Evolutionary conservation across 164 flowering plant genomes (phyloP).

Genomic region (Vitis vinifera): DNA sequence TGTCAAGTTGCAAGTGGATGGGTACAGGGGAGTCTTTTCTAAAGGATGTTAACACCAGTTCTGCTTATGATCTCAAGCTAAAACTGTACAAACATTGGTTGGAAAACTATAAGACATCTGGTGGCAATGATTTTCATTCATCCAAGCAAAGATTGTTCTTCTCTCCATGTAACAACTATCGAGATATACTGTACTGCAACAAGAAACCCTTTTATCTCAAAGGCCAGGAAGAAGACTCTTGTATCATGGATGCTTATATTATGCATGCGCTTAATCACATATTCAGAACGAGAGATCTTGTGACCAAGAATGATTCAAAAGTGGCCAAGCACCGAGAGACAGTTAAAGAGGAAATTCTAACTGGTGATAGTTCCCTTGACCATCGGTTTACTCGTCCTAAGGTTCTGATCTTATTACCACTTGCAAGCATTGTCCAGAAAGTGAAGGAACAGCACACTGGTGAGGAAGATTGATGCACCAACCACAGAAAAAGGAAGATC

Average conservation of each 20-base stretch:
- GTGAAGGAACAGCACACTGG: no score
- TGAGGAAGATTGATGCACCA: no score
- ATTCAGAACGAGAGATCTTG: constrained; percentile 67
- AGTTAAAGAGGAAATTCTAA: constrained; percentile 32
- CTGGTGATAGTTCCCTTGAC: constrained; percentile 57
- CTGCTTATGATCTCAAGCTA: constrained; percentile 42
- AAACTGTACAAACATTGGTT: constrained; percentile 72
- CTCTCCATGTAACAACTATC: constrained; percentile 78
- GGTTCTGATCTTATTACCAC: constrained; percentile 31
- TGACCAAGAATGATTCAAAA: constrained; percentile 68
- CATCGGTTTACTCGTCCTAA: constrained; percentile 96
- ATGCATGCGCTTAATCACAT: constrained; percentile 94
- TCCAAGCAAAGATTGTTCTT: constrained; percentile 68
- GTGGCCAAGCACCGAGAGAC: constrained; percentile 50
- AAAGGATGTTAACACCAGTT: constrained; percentile 21
- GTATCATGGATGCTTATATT: constrained; percentile 80
- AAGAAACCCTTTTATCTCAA: constrained; percentile 88
- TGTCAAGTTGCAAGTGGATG: constrained; percentile 60
- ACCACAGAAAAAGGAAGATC: no score
- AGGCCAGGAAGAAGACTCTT: constrained; percentile 76
- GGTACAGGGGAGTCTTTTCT: constrained; percentile 73
- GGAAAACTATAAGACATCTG: constrained; percentile 47
- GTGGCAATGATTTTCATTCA: constrained; percentile 61
- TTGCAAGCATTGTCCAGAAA: no score
- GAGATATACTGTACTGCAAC: constrained; percentile 76